Evolutionary conservation across 495 filamentous ascomycete genomes (phyloP).

Genomic region (Neurospora sp.): DNA sequence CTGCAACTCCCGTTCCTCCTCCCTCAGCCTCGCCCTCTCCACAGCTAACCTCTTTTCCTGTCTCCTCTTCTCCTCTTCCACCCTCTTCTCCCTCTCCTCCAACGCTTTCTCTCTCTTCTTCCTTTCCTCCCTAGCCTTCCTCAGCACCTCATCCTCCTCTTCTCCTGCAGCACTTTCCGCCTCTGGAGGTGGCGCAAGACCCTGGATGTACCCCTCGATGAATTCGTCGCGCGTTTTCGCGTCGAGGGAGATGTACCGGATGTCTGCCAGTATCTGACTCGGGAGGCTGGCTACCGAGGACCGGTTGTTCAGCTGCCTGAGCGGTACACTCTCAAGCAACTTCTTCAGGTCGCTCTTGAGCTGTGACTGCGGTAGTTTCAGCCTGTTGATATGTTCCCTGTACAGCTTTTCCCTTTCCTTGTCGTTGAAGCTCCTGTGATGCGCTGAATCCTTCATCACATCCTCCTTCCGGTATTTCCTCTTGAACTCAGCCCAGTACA

Average conservation of each 20-base stretch:
- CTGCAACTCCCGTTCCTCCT: slow-evolving; percentile 71
- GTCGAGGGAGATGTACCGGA: slow-evolving; percentile 75
- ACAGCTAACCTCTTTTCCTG: slow-evolving; percentile 54
- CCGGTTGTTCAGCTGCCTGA: slow-evolving; percentile 53
- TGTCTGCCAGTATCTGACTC: slow-evolving; percentile 54
- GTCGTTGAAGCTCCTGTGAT: slow-evolving; percentile 48
- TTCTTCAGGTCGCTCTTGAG: slow-evolving; percentile 69
- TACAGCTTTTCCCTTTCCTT: slow-evolving; percentile 89
- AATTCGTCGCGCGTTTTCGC: slow-evolving; percentile 58
- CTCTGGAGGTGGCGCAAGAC: slow-evolving; percentile 55
- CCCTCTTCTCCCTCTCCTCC: slow-evolving; percentile 58
- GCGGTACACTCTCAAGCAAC: slow-evolving; percentile 61
- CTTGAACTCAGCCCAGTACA: slow-evolving; percentile 96
- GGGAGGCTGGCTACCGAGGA: slow-evolving; percentile 55
- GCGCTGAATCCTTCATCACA: slow-evolving; percentile 58
- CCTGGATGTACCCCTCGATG: slow-evolving; percentile 65
- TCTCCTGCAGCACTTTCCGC: slow-evolving; percentile 13
- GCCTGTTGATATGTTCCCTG: slow-evolving; percentile 67
- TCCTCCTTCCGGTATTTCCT: slow-evolving; percentile 76
- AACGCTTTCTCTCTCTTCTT: slow-evolving; percentile 65
- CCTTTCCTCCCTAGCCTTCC: slow-evolving; percentile 52
- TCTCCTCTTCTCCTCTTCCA: slow-evolving; percentile 63
- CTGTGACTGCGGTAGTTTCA: slow-evolving; percentile 64
- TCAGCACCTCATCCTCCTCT: slow-evolving; percentile 50
- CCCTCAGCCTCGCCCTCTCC: slow-evolving; percentile 55